These are phyloP conservation scores for Leccinum disarticulatum DNA, from an alignment of 768 basidiomycete species.

Conservation along the genomic window DNA sequence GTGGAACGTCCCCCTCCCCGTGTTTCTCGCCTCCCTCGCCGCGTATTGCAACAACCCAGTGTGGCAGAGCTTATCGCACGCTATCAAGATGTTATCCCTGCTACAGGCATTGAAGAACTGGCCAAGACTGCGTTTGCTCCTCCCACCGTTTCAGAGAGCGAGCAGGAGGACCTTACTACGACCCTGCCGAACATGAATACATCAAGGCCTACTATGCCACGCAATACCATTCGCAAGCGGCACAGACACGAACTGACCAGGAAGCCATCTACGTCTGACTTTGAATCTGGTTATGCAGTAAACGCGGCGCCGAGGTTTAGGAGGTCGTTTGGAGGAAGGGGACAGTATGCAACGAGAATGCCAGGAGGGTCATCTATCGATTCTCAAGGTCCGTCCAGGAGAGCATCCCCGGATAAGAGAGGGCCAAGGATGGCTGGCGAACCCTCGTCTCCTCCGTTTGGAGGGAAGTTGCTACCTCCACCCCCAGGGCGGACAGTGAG, in stretches of 20 bases:
- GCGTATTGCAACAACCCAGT: constrained; percentile 52
- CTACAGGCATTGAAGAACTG: constrained; percentile 70
- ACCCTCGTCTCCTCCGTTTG: constrained; percentile 27
- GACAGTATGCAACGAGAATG: constrained; percentile 47
- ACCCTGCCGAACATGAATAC: constrained; percentile 20
- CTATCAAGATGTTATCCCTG: constrained; percentile 75
- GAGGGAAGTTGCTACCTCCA: constrained; percentile 27
- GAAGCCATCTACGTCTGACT: constrained; percentile 75
- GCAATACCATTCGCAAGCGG: constrained; percentile 44
- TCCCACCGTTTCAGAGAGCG: constrained; percentile 71
- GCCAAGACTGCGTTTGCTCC: constrained; percentile 65
- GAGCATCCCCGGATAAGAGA: constrained; percentile 75
- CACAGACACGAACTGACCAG: constrained; percentile 47
- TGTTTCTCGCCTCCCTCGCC: constrained; percentile 64
- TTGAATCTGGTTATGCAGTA: constrained; percentile 90
- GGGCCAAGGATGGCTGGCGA: constrained; percentile 38
- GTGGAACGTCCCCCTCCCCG: constrained; percentile 30
- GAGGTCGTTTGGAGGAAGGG: constrained; percentile 39
- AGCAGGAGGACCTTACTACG: constrained; percentile 56
- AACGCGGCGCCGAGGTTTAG: constrained; percentile 82
- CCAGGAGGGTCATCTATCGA: constrained; percentile 49
- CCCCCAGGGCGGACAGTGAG: constrained; percentile 38
- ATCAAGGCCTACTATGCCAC: constrained; percentile 30
- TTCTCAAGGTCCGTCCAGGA: constrained; percentile 61
- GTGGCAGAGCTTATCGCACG: constrained; percentile 86